Evolutionary conservation across 306 rosid genomes (phyloP).

Genomic region (Senna tora): DNA sequence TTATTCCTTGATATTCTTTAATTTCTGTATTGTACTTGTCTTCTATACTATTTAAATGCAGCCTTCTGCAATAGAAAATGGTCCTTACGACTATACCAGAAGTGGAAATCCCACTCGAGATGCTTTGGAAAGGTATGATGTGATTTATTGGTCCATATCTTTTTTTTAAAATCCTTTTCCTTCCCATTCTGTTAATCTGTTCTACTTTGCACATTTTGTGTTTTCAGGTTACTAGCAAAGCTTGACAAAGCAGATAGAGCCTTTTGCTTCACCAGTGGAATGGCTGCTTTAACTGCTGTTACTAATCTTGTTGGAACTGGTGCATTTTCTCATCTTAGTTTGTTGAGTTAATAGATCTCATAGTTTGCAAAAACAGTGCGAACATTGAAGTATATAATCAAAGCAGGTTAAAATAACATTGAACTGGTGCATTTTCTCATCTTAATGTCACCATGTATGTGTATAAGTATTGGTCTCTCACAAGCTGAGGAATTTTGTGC

Average conservation of each 20-base stretch:
- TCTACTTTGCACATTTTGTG: conserved; percentile 38
- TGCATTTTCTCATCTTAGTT: conserved; percentile 41
- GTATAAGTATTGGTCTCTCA: neutral
- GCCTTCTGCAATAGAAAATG: conserved; percentile 88
- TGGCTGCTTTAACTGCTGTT: conserved; percentile 94
- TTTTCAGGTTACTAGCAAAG: conserved; percentile 70
- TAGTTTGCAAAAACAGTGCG: neutral
- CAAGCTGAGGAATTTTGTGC: neutral
- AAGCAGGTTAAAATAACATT: neutral
- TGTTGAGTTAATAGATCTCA: neutral
- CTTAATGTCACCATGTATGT: neutral
- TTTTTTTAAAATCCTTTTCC: conserved; percentile 9
- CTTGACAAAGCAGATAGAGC: conserved; percentile 96
- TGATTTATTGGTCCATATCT: conserved; percentile 28
- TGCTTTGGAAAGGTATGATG: conserved; percentile 72
- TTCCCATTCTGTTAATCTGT: conserved; percentile 26
- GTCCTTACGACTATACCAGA: conserved; percentile 89
- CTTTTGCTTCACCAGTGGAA: conserved; percentile 94
- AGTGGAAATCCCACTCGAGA: conserved; percentile 96
- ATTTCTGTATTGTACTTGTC: conserved; percentile 10
- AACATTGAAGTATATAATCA: neutral
- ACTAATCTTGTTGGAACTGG: conserved; percentile 78
- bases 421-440: neutral
- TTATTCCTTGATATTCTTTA: conserved; percentile 8
- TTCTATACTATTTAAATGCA: conserved; percentile 45